Evolutionary conservation across 495 filamentous ascomycete species (phyloP).

Genomic region (Hypoxylon intermedium): DNA sequence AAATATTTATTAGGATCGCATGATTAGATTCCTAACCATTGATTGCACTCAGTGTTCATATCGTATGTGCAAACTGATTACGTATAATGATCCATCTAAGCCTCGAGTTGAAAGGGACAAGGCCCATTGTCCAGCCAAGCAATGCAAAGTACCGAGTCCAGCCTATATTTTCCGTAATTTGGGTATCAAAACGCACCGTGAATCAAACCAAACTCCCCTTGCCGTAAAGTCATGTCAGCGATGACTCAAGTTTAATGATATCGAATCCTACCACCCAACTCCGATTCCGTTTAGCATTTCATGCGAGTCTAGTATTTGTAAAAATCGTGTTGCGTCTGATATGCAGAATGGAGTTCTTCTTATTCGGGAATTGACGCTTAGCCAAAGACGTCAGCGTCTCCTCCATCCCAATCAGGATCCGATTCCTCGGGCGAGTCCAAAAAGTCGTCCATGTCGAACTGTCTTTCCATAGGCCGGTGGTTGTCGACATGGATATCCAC

Average conservation of each 20-base stretch:
- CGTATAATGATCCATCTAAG: neutral
- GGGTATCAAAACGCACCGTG: constrained; percentile 11
- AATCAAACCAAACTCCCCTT: constrained; percentile 7
- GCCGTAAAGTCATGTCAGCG: constrained; percentile 13
- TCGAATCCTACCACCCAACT: neutral
- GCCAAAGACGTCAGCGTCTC: constrained; percentile 46
- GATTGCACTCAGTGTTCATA: no score
- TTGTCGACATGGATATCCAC: constrained; percentile 87
- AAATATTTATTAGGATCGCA: no score
- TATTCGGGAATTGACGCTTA: neutral
- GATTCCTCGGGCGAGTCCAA: constrained; percentile 71
- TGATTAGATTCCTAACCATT: no score
- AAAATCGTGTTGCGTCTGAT: no score
- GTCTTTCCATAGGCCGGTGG: constrained; percentile 74
- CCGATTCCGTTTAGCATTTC: constrained; percentile 8
- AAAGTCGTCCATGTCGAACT: constrained; percentile 79
- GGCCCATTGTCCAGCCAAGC: neutral
- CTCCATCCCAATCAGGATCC: constrained; percentile 79
- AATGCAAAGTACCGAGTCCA: constrained; percentile 4
- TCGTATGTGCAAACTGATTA: neutral
- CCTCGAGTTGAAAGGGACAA: no score
- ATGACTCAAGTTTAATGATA: constrained; percentile 22
- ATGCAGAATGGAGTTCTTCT: neutral
- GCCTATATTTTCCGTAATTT: neutral
- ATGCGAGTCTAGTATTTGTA: constrained; percentile 9